A percentile compares a stretch with the other conserved stretches of the same genome.
Conservation (phyloP, 2,329 filamentous ascomycete species). For the Colletotrichum noveboracense region DNA sequence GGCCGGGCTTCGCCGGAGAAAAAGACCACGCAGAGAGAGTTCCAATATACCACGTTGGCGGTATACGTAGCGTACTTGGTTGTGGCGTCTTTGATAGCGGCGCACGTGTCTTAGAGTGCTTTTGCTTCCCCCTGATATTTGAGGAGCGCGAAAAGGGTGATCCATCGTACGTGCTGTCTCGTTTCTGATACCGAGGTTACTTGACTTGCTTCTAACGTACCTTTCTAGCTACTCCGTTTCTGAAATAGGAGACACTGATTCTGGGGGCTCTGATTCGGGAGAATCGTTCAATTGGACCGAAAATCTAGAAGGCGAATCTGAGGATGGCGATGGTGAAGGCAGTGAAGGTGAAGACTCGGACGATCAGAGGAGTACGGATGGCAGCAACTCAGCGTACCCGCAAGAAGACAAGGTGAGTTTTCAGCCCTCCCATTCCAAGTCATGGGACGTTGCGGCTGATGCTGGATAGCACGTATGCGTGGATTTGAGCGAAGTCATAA, state of each 20-base stretch:
- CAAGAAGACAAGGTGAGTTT: neutral
- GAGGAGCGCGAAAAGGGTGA: too few species aligned
- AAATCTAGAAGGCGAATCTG: neutral
- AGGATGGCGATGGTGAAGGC: neutral
- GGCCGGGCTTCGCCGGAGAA: too few species aligned
- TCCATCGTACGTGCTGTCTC: neutral
- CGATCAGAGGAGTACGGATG: neutral
- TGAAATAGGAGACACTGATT: too few species aligned
- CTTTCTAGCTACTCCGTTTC: too few species aligned
- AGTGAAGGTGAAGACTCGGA: neutral
- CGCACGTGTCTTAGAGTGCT: neutral
- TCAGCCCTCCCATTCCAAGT: neutral
- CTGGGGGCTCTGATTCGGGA: too few species aligned
- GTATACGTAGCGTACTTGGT: neutral
- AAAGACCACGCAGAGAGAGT: neutral
- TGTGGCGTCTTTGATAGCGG: neutral
- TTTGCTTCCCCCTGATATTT: neutral
- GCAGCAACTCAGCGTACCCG: neutral
- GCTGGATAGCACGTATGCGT: neutral
- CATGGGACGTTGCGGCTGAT: neutral
- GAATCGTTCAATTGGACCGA: too few species aligned
- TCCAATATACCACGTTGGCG: too few species aligned
- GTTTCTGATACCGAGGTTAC: neutral
- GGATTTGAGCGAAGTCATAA: neutral
- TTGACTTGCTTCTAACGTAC: too few species aligned